Conservation (phyloP, 768 basidiomycete genomes). For the Saitozyma podzolica region DNA sequence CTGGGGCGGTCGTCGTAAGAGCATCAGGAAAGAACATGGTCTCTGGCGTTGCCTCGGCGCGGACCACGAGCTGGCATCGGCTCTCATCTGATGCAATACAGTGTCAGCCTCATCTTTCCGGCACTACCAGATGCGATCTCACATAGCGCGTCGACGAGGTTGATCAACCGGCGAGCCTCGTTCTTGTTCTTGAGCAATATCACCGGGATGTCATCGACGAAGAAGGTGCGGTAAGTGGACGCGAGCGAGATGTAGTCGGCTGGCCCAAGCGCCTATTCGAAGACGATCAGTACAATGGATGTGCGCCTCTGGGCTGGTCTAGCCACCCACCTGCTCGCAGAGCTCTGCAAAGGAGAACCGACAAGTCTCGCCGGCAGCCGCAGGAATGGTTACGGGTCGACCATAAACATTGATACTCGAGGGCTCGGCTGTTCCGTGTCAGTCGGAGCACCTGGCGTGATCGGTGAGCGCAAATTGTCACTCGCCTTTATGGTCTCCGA, state of each 20-base stretch:
- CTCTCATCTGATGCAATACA: constrained; percentile 35
- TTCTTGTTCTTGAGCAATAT: constrained; percentile 61
- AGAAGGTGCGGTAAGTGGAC: constrained; percentile 58
- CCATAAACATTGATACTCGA: constrained; percentile 59
- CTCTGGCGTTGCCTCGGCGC: constrained; percentile 47
- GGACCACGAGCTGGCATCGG: constrained; percentile 45
- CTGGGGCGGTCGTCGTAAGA: constrained; percentile 16
- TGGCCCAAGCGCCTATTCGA: constrained; percentile 57
- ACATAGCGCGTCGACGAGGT: constrained; percentile 64
- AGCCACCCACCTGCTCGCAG: constrained; percentile 57
- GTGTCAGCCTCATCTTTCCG: not conserved
- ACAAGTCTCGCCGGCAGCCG: constrained; percentile 54
- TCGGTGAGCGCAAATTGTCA: constrained; percentile 6
- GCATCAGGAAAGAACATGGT: constrained; percentile 64
- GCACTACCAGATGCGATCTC: constrained; percentile 34
- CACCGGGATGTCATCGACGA: constrained; percentile 59
- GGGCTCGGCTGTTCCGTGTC: constrained; percentile 11
- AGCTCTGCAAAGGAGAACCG: constrained; percentile 60
- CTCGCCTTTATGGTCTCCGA: constrained; percentile 21
- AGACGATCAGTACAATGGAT: not conserved
- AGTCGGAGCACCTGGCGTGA: not conserved
- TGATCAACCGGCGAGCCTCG: constrained; percentile 64
- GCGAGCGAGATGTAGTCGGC: constrained; percentile 65
- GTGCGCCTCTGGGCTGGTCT: not conserved
- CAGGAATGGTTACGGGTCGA: constrained; percentile 56